phyloP scores from a whole-genome alignment of 257 asterid genomes.

The Solanum ossicruentum region DNA sequence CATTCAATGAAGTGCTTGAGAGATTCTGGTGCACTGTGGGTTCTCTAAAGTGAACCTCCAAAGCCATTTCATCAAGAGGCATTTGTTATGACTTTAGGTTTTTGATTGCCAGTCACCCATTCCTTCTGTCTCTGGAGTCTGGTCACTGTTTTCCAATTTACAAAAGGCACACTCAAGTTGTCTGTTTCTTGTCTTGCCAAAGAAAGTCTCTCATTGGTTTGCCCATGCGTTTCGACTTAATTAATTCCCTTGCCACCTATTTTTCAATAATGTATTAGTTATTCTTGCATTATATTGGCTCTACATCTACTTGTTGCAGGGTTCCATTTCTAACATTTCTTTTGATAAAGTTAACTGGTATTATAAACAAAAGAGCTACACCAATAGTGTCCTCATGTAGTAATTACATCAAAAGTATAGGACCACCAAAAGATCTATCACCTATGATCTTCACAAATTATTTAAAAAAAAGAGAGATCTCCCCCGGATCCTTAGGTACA shows the following conservation, averaged over 20 bases:
- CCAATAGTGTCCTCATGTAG: no score
- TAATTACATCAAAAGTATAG: no score
- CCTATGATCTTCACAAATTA: no score
- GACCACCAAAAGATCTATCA: no score
- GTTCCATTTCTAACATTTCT: neutral
- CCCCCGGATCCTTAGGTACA: no score
- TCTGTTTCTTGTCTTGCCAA: neutral
- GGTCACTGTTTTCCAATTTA: neutral
- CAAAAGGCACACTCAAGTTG: neutral
- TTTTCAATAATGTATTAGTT: neutral
- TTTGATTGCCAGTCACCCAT: neutral
- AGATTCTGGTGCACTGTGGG: neutral
- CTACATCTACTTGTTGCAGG: neutral
- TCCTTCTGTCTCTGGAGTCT: neutral
- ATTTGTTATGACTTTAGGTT: neutral
- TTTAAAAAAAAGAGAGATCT: no score
- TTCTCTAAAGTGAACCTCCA: neutral
- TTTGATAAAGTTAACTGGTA: no score
- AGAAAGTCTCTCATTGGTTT: neutral
- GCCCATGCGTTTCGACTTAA: neutral
- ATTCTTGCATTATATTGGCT: neutral
- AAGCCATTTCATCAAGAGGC: neutral
- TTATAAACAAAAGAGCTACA: no score
- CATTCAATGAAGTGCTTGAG: neutral
- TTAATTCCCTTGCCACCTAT: neutral